Percentiles rank a stretch among this genome's conserved stretches.
Conservation (phyloP, 768 basidiomycete species). For the Lactarius trivialis region DNA sequence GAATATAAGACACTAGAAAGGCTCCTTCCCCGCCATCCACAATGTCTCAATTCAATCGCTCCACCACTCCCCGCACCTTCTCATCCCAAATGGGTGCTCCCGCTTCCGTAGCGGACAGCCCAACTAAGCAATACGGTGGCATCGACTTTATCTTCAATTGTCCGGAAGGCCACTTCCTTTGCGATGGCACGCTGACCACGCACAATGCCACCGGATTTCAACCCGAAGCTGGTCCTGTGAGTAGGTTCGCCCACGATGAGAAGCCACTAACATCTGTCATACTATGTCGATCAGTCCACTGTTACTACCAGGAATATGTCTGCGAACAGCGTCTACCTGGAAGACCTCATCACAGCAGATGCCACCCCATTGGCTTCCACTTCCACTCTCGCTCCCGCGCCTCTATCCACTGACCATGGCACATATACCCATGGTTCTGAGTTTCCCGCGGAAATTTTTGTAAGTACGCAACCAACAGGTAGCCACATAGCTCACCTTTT, state of each 20-base stretch:
- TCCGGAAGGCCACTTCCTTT: neutral
- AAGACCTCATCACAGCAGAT: neutral
- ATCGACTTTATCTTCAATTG: neutral
- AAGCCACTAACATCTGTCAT: neutral
- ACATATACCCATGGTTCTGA: neutral
- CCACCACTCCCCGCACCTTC: neutral
- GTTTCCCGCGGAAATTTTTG: neutral
- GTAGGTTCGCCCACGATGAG: neutral
- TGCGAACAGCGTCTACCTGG: neutral
- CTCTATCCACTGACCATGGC: neutral
- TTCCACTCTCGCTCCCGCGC: neutral
- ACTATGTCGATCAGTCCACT: neutral
- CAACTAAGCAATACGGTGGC: neutral
- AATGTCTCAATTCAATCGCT: neutral
- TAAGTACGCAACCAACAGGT: neutral
- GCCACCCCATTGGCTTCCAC: neutral
- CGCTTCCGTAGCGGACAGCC: neutral
- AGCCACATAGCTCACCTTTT: neutral
- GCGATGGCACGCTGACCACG: neutral
- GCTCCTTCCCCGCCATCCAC: no score
- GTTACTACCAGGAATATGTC: neutral
- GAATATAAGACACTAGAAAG: no score
- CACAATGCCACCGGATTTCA: neutral
- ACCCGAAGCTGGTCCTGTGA: neutral
- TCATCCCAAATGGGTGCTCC: neutral